A percentile compares a stretch with the other conserved stretches of the same genome.
Conservation (phyloP, 306 rosid species). For the Citrullus amarus region DNA sequence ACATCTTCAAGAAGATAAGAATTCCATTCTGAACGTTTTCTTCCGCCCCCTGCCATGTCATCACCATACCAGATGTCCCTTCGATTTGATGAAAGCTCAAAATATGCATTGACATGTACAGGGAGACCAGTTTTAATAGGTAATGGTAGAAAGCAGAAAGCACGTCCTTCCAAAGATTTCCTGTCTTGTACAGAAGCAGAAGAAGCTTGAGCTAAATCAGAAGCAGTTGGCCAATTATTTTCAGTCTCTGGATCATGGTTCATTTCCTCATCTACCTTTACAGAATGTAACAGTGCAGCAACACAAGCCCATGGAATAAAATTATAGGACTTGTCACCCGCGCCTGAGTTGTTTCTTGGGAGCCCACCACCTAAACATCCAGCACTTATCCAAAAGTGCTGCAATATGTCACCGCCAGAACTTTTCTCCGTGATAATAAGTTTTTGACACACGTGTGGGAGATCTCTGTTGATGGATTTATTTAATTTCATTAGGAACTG, state of each 20-base stretch:
- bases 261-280: slow-evolving; percentile 31
- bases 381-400: slow-evolving; percentile 63
- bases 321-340: slow-evolving; percentile 35
- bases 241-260: slow-evolving; percentile 21
- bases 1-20: slow-evolving; percentile 85
- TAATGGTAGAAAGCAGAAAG: slow-evolving; percentile 86
- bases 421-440: slow-evolving; percentile 50
- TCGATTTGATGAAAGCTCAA: slow-evolving; percentile 92
- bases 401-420: slow-evolving; percentile 38
- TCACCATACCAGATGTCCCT: slow-evolving; percentile 98
- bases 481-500: slow-evolving; percentile 64
- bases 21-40: slow-evolving; percentile 97
- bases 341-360: slow-evolving; percentile 31
- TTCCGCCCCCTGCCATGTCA: slow-evolving; percentile 96
- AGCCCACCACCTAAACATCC: slow-evolving; percentile 78
- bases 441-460: slow-evolving; percentile 77
- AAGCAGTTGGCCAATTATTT: slow-evolving; percentile 21
- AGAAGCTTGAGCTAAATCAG: slow-evolving; percentile 39
- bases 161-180: slow-evolving; percentile 73
- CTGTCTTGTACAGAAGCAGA: slow-evolving; percentile 30
- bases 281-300: slow-evolving; percentile 70
- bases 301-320: slow-evolving; percentile 97
- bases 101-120: slow-evolving; percentile 88
- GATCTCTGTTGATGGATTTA: slow-evolving; percentile 34
- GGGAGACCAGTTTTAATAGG: slow-evolving; percentile 90